Evolutionary conservation across 306 rosid species (phyloP), one percentile per base, ranked within the genome.

Genomic region (Trichosanthes cucumerina): DNA sequence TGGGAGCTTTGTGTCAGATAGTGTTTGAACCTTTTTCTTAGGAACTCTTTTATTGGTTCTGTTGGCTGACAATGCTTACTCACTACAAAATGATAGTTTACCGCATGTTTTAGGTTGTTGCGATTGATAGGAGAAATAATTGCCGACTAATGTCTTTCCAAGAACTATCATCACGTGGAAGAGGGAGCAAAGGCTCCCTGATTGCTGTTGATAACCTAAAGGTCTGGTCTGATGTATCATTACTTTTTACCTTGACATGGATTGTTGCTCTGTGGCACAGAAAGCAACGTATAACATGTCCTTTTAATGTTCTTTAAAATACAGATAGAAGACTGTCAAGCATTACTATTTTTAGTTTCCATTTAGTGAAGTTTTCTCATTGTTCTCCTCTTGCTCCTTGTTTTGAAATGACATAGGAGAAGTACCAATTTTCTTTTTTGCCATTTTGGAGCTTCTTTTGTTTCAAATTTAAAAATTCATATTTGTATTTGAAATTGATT

Each of bases 161-260:
- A 86, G 97, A 93, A 82, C 78, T 93, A 86, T 93, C 98, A 81
- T 89, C 97, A 15, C 96, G 97, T 9, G 89, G 88, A 75, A 90
- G 93, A 88, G 98, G 97, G 77, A 80, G 93, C 81, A 93, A 86
- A 85, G 97, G 88, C 79, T 50, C 81, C 59, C 76, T 84, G 57
- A 81, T 91, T 64, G 75, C 90, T 49, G 71, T 88, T 78, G 90
- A 91, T 82, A 86, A 86, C 92, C 86, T 93, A 66, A 91, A 93
- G 96, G 98, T 93, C 65, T 75, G 79, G 69, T 79, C 62, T 75
- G 78, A 72, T 79, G 7, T 77, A 36, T 57, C 28, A 4, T 36
- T 68, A 18, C 43, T 41, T 10, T 62, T 34, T 62, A 62, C 39
- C 69, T 16, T 15, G 15, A 59, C 66, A 34, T 6, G 73, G 26